Percentiles rank a stretch among this genome's conserved stretches.
Evolutionary conservation across 2,329 filamentous ascomycete genomes (phyloP).

Genomic region (Phialophora chinensis): DNA sequence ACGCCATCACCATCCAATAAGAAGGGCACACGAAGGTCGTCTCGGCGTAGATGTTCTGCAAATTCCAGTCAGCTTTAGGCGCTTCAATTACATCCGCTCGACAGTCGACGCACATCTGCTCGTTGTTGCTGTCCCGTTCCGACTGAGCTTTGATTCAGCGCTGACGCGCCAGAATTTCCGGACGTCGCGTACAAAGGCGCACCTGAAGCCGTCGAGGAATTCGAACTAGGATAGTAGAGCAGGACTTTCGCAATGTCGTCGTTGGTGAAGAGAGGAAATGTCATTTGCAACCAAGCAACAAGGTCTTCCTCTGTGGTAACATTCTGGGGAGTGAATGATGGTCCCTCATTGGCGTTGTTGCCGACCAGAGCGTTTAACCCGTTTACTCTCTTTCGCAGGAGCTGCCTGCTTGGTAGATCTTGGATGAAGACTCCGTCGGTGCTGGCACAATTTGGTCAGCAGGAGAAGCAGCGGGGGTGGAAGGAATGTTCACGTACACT

Average conservation of each 20-base stretch:
- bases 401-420: constrained; percentile 47
- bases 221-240: constrained; percentile 46
- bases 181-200: constrained; percentile 47
- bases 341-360: constrained; percentile 61
- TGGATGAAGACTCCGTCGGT: constrained; percentile 52
- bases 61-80: neutral
- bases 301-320: constrained; percentile 53
- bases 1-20: constrained; percentile 61
- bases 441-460: neutral
- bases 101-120: constrained; percentile 39
- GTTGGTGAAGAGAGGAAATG: constrained; percentile 51
- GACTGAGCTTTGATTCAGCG: constrained; percentile 57
- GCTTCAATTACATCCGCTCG: neutral
- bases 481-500: constrained; percentile 38
- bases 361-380: constrained; percentile 47
- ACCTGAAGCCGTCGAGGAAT: constrained; percentile 39
- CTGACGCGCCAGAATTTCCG: constrained; percentile 50
- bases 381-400: constrained; percentile 47
- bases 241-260: constrained; percentile 51
- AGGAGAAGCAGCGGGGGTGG: neutral
- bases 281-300: constrained; percentile 47
- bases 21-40: constrained; percentile 62
- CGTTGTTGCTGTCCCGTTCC: constrained; percentile 63
- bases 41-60: constrained; percentile 60
- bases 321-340: constrained; percentile 52